A percentile compares a stretch with the other conserved stretches of the same genome.
phyloP scores from a whole-genome alignment of 805 yeast genomes.

The Lipomyces chichibuensis region DNA sequence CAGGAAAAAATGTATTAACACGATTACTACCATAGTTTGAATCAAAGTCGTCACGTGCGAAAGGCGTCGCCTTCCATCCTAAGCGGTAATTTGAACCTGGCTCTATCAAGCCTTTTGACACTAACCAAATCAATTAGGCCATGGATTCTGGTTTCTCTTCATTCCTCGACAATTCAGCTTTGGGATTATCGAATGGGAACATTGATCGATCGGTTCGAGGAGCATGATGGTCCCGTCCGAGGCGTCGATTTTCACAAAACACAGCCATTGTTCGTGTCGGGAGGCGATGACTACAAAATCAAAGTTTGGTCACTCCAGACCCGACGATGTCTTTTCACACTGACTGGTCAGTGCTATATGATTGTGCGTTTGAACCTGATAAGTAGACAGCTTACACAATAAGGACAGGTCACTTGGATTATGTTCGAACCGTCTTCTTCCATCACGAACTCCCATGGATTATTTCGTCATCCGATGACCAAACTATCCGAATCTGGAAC shows the following conservation, averaged over 20 bases:
- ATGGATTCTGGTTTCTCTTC: slow-evolving; percentile 93
- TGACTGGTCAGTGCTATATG: slow-evolving; percentile 48
- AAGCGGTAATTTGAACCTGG: slow-evolving; percentile 51
- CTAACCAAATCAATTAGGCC: slow-evolving; percentile 55
- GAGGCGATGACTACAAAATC: slow-evolving; percentile 95
- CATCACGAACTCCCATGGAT: slow-evolving; percentile 98
- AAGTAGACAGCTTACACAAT: background rate
- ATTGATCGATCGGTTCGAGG: slow-evolving; percentile 91
- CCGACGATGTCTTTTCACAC: slow-evolving; percentile 86
- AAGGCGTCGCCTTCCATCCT: slow-evolving; percentile 97
- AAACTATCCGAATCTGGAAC: slow-evolving; percentile 98
- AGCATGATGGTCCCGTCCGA: slow-evolving; percentile 98
- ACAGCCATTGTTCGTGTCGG: slow-evolving; percentile 94
- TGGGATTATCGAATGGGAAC: slow-evolving; percentile 99
- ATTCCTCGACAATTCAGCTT: slow-evolving; percentile 96
- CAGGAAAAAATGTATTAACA: background rate
- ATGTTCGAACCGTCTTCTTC: slow-evolving; percentile 90
- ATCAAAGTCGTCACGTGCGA: slow-evolving; percentile 96
- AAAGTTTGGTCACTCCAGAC: slow-evolving; percentile 95
- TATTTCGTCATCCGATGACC: slow-evolving; percentile 94
- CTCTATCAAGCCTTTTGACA: background rate
- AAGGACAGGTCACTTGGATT: slow-evolving; percentile 83
- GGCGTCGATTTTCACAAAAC: slow-evolving; percentile 96
- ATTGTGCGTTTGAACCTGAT: background rate
- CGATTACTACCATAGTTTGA: slow-evolving; percentile 66